phyloP scores from a whole-genome alignment of 2,329 filamentous ascomycete genomes.

The Trichoderma koningiopsis region DNA sequence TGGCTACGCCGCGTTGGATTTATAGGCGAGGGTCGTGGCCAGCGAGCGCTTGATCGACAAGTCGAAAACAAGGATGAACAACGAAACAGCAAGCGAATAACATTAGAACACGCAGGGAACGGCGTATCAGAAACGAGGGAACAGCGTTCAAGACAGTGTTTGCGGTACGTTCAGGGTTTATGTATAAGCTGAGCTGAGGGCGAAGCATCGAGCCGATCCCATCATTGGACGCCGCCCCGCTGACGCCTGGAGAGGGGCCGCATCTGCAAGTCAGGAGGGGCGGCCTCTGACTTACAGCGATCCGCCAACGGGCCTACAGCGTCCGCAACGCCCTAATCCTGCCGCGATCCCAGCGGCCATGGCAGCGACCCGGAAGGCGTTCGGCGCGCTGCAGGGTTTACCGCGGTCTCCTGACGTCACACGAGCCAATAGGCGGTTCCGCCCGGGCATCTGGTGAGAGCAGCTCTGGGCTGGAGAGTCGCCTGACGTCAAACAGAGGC shows the following conservation, averaged over 20 bases:
- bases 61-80: neutral
- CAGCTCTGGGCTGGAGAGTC: conserved; percentile 1
- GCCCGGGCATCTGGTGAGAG: neutral
- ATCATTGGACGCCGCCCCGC: neutral
- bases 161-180: neutral
- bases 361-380: neutral
- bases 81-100: neutral
- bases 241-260: neutral
- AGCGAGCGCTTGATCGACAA: neutral
- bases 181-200: neutral
- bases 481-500: conserved; percentile 24
- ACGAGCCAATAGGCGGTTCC: conserved; percentile 12
- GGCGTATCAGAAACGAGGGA: neutral
- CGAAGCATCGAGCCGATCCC: neutral
- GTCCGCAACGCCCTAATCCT: neutral
- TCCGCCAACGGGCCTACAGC: neutral
- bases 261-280: conserved; percentile 16
- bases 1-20: neutral
- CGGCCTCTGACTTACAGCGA: neutral
- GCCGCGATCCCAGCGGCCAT: neutral
- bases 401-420: conserved; percentile 23
- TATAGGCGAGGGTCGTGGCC: neutral
- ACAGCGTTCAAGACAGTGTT: neutral
- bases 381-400: neutral
- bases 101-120: neutral